Base-by-base conservation (phyloP, 2,329 filamentous ascomycete species). In the Pseudocercospora ulei region DNA sequence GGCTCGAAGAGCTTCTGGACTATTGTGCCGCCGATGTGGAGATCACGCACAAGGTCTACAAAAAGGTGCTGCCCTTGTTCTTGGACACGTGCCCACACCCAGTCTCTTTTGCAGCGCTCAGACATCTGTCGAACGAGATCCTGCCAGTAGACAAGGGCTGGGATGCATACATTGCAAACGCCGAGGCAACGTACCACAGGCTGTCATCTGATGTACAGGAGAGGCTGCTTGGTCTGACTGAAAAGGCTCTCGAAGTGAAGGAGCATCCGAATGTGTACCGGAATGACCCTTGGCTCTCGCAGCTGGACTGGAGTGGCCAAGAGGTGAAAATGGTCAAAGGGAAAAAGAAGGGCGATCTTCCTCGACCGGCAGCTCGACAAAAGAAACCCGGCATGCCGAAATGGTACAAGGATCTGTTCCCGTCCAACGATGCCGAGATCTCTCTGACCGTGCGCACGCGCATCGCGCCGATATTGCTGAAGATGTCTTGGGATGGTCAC, bases 1-100 rank as follows among this genome's bases (percentile, higher is more conserved):
- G 81, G 53, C 65, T 96, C 9, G 82, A 94, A 30, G 76, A 87
- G 44, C 71, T 98, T 6, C 65, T 98, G 31, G 80, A 92, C 57
- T 98, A 98, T 62, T 98, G 90, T 58, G 90, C 90, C 7, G 83
- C 84, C 1, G 90, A 98, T 64, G 90, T 98, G 11, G 77, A 79
- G 22, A 78, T 95, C 51, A 98, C 90, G 0, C 90, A 98, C 54
- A 77, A 78, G 31, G 82, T 98, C n/a, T 98, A 88, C 63, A 80
- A 85, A 58, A 85, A 85, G 43, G 86, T 96, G 1, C 90, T 98
- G 47, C 84, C 86, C 1, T 80, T 82, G 42, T 98, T 95, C 54
- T 67, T 95, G 12, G 71, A 85, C 28, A 83, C 82, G 16, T 98
- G 90, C 56, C 90, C 90, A 0, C 92, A 98, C 62, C 90, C 90